Conservation (phyloP, 192 early-diverging fungal species). For the Coemansia sp. region DNA sequence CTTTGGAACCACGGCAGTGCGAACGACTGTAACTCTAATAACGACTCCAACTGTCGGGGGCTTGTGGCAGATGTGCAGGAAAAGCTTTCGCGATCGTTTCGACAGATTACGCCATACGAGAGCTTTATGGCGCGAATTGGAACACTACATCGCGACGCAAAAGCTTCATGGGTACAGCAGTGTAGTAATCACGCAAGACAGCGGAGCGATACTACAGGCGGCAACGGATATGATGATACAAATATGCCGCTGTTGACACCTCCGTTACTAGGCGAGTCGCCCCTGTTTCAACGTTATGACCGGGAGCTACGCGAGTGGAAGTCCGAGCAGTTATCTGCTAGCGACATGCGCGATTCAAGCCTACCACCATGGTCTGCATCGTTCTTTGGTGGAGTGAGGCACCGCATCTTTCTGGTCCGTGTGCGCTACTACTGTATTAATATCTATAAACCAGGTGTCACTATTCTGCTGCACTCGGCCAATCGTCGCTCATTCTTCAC, state of each 20-base stretch:
- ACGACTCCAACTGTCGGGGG: neutral
- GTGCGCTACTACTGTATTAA: constrained; percentile 36
- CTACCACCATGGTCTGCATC: constrained; percentile 9
- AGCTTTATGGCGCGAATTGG: constrained; percentile 20
- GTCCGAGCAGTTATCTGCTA: constrained; percentile 9
- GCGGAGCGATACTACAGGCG: constrained; percentile 3
- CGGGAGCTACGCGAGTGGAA: constrained; percentile 15
- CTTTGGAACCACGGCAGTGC: constrained; percentile 9
- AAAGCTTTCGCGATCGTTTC: constrained; percentile 16
- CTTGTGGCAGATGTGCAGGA: constrained; percentile 10
- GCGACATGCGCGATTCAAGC: constrained; percentile 10
- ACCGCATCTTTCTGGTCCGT: constrained; percentile 22
- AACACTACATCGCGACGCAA: constrained; percentile 22
- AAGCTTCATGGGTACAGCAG: constrained; percentile 15
- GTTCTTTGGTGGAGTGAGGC: constrained; percentile 26
- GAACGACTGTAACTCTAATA: neutral
- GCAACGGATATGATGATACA: neutral
- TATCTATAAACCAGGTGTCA: constrained; percentile 18
- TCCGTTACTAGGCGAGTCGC: constrained; percentile 16
- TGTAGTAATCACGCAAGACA: neutral
- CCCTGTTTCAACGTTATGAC: constrained; percentile 19
- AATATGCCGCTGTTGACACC: neutral
- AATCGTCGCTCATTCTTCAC: constrained; percentile 44
- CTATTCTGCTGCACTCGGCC: constrained; percentile 25
- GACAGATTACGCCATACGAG: constrained; percentile 6